A percentile compares a stretch with the other conserved stretches of the same genome.
These are phyloP conservation scores for Planoprotostelium fungivorum DNA, from an alignment of 78 protist species.

Conservation along the genomic window DNA sequence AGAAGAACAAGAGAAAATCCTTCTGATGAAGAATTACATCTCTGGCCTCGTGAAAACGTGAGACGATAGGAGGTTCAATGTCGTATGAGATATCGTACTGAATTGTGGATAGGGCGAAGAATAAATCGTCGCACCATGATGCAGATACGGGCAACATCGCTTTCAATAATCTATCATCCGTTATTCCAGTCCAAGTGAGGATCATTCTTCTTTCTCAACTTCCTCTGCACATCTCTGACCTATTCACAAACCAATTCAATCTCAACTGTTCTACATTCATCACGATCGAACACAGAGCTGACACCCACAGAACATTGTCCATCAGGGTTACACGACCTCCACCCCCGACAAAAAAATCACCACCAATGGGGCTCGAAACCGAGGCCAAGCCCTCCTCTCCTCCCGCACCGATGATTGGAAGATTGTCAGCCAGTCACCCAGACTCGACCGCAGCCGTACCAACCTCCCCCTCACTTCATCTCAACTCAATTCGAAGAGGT, in stretches of 20 bases:
- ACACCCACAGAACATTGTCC: not conserved
- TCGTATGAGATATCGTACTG: not conserved
- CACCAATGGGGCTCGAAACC: not conserved
- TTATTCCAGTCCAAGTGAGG: not conserved
- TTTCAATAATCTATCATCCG: not conserved
- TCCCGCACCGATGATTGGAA: not conserved
- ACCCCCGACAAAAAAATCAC: not conserved
- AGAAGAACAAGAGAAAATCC: constrained; percentile 1
- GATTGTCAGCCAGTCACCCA: not conserved
- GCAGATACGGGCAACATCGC: not conserved
- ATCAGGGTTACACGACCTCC: not conserved
- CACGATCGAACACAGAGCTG: too few species aligned
- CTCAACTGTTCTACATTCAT: too few species aligned
- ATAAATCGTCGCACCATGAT: not conserved
- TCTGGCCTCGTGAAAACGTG: not conserved
- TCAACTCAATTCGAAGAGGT: too few species aligned
- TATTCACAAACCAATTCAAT: too few species aligned
- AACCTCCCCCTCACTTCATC: too few species aligned
- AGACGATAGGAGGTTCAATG: too few species aligned
- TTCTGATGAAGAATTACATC: not conserved
- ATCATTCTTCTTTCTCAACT: too few species aligned
- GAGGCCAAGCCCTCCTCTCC: too few species aligned
- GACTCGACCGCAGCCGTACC: too few species aligned
- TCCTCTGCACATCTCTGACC: too few species aligned
- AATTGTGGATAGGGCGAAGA: not conserved